A percentile compares a stretch with the other conserved stretches of the same genome.
Conservation (phyloP, 2,329 filamentous ascomycete genomes). For the Pestalotiopsis sp. region DNA sequence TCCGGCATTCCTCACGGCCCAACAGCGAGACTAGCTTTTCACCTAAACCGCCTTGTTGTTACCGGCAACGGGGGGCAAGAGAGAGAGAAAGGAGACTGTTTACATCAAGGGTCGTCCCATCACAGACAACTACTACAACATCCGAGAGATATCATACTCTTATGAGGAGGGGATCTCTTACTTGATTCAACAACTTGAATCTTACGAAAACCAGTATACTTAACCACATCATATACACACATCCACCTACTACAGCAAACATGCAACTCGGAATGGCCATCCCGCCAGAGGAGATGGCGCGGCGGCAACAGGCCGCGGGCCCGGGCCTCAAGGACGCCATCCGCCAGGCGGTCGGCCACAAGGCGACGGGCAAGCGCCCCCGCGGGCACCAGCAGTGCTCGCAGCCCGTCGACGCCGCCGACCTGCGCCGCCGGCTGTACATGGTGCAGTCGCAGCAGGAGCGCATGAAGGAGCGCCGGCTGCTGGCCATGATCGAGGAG, state of each 20-base stretch:
- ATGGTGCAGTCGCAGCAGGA: constrained; percentile 55
- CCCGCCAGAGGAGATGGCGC: neutral
- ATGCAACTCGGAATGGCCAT: constrained; percentile 2
- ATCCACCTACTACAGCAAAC: neutral
- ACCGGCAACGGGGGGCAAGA: neutral
- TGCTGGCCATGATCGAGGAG: constrained; percentile 30
- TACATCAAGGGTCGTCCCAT: neutral
- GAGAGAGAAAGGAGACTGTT: neutral
- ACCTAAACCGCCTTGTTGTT: neutral
- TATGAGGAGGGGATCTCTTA: neutral
- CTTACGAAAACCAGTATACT: neutral
- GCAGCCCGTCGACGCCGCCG: constrained; percentile 55
- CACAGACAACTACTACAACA: neutral
- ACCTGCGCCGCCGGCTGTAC: constrained; percentile 56
- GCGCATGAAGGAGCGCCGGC: constrained; percentile 38
- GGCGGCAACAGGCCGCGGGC: neutral
- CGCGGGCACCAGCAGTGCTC: constrained; percentile 17
- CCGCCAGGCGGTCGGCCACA: neutral
- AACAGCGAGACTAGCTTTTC: neutral
- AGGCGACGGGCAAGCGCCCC: constrained; percentile 4
- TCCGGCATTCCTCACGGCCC: neutral
- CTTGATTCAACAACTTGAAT: neutral
- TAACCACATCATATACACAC: neutral
- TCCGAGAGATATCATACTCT: neutral
- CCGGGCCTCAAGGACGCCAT: neutral